Percentiles rank a stretch among this genome's conserved stretches.
phyloP scores from a whole-genome alignment of 2,329 filamentous ascomycete genomes.

The Aspergillus aculeatinus region DNA sequence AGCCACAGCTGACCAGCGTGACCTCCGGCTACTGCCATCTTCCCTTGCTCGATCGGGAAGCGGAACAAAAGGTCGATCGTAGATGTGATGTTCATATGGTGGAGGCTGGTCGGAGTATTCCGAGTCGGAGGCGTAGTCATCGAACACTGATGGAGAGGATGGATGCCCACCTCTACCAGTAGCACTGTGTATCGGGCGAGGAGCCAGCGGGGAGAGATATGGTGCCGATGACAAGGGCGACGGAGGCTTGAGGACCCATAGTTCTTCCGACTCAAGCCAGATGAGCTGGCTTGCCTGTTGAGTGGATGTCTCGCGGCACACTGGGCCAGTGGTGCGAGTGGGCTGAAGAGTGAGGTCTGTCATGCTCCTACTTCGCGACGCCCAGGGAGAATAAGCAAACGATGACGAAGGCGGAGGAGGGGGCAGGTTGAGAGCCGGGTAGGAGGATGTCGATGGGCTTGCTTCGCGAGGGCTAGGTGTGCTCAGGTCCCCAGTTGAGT shows the following conservation, averaged over 20 bases:
- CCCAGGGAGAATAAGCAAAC: background rate
- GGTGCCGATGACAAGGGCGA: background rate
- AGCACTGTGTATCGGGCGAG: background rate
- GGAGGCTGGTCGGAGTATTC: conserved; percentile 23
- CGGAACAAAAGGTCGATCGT: conserved; percentile 18
- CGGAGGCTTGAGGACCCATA: conserved; percentile 26
- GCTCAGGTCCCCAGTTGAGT: background rate
- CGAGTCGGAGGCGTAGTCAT: background rate
- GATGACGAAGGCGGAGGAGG: conserved; percentile 2
- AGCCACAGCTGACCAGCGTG: conserved; percentile 27
- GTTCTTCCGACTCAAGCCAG: conserved; percentile 32
- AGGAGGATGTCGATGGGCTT: background rate
- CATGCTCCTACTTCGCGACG: background rate
- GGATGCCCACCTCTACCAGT: background rate
- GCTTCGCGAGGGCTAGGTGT: background rate
- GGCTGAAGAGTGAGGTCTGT: conserved; percentile 3
- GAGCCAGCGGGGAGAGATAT: background rate
- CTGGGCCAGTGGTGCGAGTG: background rate
- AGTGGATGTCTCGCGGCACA: background rate
- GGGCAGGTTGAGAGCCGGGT: background rate
- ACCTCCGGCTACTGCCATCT: conserved; percentile 7
- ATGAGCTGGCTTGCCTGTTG: conserved; percentile 22
- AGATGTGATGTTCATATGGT: conserved; percentile 29
- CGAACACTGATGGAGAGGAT: background rate
- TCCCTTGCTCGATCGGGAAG: background rate